Percentiles rank a stretch among this genome's conserved stretches.
Conservation (phyloP, 2,329 filamentous ascomycete species). For the Thielaviopsis populi region DNA sequence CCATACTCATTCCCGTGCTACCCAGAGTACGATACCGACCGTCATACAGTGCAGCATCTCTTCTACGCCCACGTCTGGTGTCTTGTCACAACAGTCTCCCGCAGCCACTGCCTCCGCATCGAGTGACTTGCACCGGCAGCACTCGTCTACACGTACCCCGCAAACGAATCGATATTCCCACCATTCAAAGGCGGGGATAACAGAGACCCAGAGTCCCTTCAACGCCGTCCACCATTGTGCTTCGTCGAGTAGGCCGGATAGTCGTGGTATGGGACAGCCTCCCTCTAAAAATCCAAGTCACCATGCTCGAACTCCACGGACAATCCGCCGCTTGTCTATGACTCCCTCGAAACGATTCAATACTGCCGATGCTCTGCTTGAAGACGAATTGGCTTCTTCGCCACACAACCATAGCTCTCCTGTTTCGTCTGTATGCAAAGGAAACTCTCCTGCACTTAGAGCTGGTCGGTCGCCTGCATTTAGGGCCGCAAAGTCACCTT, state of each 20-base stretch:
- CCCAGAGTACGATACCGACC: neutral
- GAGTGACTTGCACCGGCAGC: neutral
- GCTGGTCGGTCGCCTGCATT: neutral
- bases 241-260: neutral
- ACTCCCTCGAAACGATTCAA: constrained; percentile 8
- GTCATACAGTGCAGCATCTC: neutral
- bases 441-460: neutral
- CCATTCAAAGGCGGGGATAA: neutral
- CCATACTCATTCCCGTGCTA: neutral
- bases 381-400: constrained; percentile 15
- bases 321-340: neutral
- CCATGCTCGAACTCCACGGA: constrained; percentile 2
- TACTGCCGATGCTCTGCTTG: constrained; percentile 7
- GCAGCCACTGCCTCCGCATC: neutral
- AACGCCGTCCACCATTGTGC: neutral
- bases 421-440: neutral
- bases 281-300: neutral
- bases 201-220: neutral
- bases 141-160: neutral
- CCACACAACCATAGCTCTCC: constrained; percentile 3
- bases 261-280: neutral
- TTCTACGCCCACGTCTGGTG: neutral
- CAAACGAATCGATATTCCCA: neutral
- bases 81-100: neutral
- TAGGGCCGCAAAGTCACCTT: neutral